phyloP scores from a whole-genome alignment of 177 flowering plant genomes.

The Vitis hybrid region DNA sequence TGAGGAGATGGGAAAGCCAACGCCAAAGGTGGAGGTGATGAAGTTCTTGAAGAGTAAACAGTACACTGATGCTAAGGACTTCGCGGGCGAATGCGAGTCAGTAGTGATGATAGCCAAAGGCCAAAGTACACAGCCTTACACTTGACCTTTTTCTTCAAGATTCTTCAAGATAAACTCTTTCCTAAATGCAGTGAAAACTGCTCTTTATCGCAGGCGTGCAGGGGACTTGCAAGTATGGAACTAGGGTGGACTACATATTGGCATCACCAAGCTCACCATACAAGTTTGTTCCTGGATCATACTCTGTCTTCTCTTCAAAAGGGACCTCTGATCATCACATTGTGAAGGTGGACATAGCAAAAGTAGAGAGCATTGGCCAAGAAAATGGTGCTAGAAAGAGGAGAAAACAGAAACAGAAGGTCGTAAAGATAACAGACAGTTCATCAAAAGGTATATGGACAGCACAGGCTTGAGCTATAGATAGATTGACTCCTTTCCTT shows the following conservation, averaged over 20 bases:
- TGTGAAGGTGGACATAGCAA: conserved; percentile 72
- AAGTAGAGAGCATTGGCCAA: conserved; percentile 18
- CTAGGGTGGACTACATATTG: conserved; percentile 84
- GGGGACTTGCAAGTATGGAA: conserved; percentile 97
- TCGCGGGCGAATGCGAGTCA: conserved; percentile 86
- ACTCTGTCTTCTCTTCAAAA: conserved; percentile 85
- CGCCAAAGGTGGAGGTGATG: conserved; percentile 87
- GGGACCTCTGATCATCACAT: conserved; percentile 98
- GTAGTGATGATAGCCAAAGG: conserved; percentile 97
- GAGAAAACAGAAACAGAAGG: conserved; percentile 30
- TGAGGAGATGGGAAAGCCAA: conserved; percentile 93
- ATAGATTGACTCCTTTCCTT: background rate
- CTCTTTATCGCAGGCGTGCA: conserved; percentile 65
- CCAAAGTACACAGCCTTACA: conserved; percentile 55
- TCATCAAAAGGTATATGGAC: conserved; percentile 66
- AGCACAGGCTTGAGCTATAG: conserved; percentile 4
- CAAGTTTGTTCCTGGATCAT: conserved; percentile 84
- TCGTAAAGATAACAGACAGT: conserved; percentile 43
- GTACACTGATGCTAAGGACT: conserved; percentile 81
- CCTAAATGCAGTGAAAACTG: background rate
- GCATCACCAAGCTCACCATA: conserved; percentile 72
- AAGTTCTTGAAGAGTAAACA: conserved; percentile 64
- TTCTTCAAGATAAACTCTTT: background rate
- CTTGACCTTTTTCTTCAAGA: background rate
- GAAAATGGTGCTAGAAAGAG: conserved; percentile 25